A percentile compares a stretch with the other conserved stretches of the same genome.
These are phyloP conservation scores for Naematelia encephala DNA, from an alignment of 768 basidiomycete genomes.

Conservation along the genomic window DNA sequence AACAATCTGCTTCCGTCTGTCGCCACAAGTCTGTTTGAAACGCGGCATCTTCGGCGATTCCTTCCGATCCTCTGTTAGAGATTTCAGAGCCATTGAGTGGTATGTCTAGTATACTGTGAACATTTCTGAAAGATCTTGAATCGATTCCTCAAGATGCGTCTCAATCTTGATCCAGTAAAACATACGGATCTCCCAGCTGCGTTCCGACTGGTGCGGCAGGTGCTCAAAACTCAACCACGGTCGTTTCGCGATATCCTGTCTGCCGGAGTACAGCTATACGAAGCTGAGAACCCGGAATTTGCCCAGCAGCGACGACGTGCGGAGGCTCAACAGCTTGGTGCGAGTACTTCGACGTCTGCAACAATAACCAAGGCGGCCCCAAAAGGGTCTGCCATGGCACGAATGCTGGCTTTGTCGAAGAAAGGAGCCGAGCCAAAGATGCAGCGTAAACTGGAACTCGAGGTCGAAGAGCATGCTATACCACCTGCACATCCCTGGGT, in stretches of 20 bases:
- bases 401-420: neutral
- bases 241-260: neutral
- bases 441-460: neutral
- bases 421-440: neutral
- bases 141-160: neutral
- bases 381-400: neutral
- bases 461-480: neutral
- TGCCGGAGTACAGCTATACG: slow-evolving; percentile 10
- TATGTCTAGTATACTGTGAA: too few relatives aligned
- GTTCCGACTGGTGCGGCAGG: neutral
- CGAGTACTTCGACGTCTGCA: neutral
- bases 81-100: too few relatives aligned
- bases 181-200: neutral
- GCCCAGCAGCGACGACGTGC: neutral
- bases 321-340: neutral
- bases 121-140: too few relatives aligned
- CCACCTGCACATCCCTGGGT: neutral
- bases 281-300: slow-evolving; percentile 7
- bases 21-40: neutral
- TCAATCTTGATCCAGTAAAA: neutral
- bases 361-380: neutral
- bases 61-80: neutral
- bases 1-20: neutral
- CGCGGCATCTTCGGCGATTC: neutral
- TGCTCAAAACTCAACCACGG: neutral